These are phyloP conservation scores for Eutypella sp. DNA, from an alignment of 2,329 filamentous ascomycete species.

Conservation along the genomic window DNA sequence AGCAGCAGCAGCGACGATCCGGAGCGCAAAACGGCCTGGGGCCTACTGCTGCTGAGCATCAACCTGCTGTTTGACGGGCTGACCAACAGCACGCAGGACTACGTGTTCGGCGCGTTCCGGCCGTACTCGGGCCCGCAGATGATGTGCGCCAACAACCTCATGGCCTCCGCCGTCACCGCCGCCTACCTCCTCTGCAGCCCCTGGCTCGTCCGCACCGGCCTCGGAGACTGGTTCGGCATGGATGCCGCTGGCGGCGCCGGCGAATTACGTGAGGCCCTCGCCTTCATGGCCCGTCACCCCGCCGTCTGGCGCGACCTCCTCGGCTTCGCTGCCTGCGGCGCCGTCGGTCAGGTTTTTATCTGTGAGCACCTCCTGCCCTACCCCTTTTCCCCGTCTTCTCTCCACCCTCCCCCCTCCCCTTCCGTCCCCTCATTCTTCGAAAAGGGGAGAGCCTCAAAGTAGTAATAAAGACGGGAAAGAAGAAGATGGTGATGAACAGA, in stretches of 20 bases:
- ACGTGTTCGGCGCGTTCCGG: conserved; percentile 77
- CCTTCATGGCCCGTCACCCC: conserved; percentile 76
- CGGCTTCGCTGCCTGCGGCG: conserved; percentile 84
- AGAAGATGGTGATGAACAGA: background rate
- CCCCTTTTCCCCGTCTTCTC: background rate
- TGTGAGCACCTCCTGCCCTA: conserved; percentile 45
- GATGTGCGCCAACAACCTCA: conserved; percentile 97
- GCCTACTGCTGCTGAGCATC: conserved; percentile 75
- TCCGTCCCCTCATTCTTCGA: background rate
- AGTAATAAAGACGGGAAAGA: conserved; percentile 7
- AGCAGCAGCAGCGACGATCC: conserved; percentile 39
- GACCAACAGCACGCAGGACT: conserved; percentile 94
- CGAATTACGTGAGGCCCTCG: conserved; percentile 73
- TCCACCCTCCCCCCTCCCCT: background rate
- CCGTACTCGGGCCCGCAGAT: conserved; percentile 91
- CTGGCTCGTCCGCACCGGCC: conserved; percentile 64
- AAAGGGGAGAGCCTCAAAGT: background rate
- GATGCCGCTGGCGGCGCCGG: conserved; percentile 60
- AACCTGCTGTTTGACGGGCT: conserved; percentile 95
- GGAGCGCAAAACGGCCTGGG: conserved; percentile 65
- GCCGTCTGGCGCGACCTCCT: conserved; percentile 81
- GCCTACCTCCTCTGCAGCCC: conserved; percentile 74
- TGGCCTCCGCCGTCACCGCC: conserved; percentile 73
- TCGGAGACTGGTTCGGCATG: conserved; percentile 63
- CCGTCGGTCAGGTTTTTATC: conserved; percentile 93